Conservation (phyloP, 108 stramenopile species). For the Tribonema minus region DNA sequence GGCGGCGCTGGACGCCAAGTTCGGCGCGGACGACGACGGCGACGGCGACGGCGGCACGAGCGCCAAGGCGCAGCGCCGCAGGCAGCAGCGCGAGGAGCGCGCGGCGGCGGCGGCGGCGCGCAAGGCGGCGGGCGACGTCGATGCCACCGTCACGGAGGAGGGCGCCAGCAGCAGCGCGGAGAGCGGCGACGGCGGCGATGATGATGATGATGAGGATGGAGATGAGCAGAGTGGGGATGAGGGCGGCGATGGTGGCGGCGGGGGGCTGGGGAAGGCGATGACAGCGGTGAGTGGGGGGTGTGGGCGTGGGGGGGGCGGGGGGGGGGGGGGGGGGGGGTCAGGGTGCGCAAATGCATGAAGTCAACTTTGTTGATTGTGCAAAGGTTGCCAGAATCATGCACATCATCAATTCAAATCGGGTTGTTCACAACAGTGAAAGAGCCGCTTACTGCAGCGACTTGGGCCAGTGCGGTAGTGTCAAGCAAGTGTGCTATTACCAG, state of each 20-base stretch:
- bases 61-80: neutral
- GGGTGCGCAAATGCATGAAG: too few species aligned
- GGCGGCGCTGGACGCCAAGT: neutral
- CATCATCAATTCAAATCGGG: too few species aligned
- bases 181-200: neutral
- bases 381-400: too few species aligned
- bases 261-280: neutral
- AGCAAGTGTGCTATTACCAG: too few species aligned
- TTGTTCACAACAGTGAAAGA: too few species aligned
- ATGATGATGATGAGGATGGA: neutral
- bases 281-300: too few species aligned
- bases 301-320: too few species aligned
- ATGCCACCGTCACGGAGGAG: neutral
- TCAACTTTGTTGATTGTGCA: too few species aligned
- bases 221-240: neutral
- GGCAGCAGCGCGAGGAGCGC: neutral
- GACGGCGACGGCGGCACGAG: neutral
- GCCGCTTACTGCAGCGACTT: too few species aligned
- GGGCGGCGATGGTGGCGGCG: slow-evolving; percentile 1
- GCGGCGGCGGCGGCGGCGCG: neutral
- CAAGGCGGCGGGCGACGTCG: neutral
- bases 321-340: too few species aligned
- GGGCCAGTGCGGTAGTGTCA: too few species aligned
- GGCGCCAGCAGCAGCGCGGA: neutral
- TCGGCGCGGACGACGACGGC: neutral